phyloP scores from a whole-genome alignment of 345 rosid species.

The Erodium maritimum region DNA sequence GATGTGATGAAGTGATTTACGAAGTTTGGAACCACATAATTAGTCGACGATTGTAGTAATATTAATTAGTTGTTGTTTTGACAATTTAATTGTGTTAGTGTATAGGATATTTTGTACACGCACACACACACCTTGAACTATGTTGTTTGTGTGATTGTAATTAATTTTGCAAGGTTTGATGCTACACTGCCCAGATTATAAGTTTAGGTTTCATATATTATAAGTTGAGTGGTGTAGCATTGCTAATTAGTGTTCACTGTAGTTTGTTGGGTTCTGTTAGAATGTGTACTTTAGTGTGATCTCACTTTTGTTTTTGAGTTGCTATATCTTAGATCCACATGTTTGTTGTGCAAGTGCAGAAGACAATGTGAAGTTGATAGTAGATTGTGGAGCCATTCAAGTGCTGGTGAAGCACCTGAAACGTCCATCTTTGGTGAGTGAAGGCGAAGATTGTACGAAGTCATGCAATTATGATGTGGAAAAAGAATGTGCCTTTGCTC shows the following conservation, averaged over 20 bases:
- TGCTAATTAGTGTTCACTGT: too few relatives aligned
- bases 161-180: too few relatives aligned
- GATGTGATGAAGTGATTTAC: neutral
- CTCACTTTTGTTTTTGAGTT: neutral
- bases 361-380: slow-evolving; percentile 38
- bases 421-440: slow-evolving; percentile 11
- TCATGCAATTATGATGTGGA: slow-evolving; percentile 38
- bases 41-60: neutral
- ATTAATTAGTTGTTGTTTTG: neutral
- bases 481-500: slow-evolving; percentile 45
- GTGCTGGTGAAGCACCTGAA: slow-evolving; percentile 41
- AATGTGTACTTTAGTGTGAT: neutral
- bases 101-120: too few relatives aligned
- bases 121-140: too few relatives aligned
- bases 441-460: slow-evolving; percentile 4
- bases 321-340: neutral
- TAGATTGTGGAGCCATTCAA: slow-evolving; percentile 54
- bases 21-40: neutral
- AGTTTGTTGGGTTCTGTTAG: too few relatives aligned
- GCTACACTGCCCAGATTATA: too few relatives aligned
- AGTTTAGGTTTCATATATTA: too few relatives aligned
- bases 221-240: too few relatives aligned
- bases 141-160: too few relatives aligned
- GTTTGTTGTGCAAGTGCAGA: slow-evolving; percentile 21
- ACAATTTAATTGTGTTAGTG: too few relatives aligned